phyloP scores from a whole-genome alignment of 2,329 filamentous ascomycete species.

The Neonectria sp. region DNA sequence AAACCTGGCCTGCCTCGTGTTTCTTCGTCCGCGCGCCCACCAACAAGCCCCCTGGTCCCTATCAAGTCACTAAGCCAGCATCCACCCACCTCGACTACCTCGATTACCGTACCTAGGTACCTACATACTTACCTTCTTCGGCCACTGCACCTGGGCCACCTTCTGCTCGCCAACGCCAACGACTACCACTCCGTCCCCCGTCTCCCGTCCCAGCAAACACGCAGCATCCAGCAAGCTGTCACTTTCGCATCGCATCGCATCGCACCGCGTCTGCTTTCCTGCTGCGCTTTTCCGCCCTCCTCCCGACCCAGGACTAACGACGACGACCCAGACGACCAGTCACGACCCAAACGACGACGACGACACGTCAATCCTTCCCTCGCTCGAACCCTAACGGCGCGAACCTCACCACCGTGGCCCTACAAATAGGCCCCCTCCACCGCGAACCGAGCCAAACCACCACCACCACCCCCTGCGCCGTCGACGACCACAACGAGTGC shows the following conservation, averaged over 20 bases:
- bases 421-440: constrained; percentile 14
- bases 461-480: constrained; percentile 16
- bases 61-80: constrained; percentile 7
- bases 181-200: constrained; percentile 37
- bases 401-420: constrained; percentile 21
- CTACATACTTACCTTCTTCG: constrained; percentile 3
- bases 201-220: constrained; percentile 36
- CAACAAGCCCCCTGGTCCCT: background rate
- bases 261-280: constrained; percentile 33
- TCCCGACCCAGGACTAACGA: constrained; percentile 27
- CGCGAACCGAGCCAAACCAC: constrained; percentile 13
- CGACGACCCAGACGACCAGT: constrained; percentile 23
- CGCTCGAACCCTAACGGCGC: constrained; percentile 35
- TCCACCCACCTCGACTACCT: constrained; percentile 1
- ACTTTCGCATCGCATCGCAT: constrained; percentile 44
- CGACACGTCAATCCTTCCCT: constrained; percentile 33
- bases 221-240: constrained; percentile 46
- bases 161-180: constrained; percentile 20
- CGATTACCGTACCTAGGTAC: background rate
- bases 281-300: constrained; percentile 7
- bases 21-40: constrained; percentile 11
- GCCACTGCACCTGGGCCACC: constrained; percentile 4
- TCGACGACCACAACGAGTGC: constrained; percentile 9
- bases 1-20: constrained; percentile 21
- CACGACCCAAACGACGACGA: constrained; percentile 24